Conservation (phyloP, 495 filamentous ascomycete genomes). For the Penicillium pulvis region DNA sequence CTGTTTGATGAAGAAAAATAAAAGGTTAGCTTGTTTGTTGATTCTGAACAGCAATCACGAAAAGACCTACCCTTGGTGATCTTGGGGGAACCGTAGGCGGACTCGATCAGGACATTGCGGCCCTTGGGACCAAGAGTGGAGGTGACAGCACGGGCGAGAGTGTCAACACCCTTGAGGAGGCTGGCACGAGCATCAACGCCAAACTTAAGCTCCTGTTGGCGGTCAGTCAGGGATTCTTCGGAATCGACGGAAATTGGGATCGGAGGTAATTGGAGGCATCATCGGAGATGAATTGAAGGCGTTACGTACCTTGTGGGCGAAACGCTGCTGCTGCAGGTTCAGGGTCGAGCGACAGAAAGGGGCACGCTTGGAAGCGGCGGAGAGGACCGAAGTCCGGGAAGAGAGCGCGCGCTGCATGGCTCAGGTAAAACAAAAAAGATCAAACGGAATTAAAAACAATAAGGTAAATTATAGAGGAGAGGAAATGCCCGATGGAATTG, state of each 20-base stretch:
- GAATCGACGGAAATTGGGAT: conserved; percentile 22
- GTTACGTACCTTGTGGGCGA: conserved; percentile 84
- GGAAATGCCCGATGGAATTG: conserved; percentile 28
- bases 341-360: conserved; percentile 52
- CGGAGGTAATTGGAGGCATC: conserved; percentile 8
- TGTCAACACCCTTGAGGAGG: conserved; percentile 93
- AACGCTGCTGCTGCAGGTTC: conserved; percentile 81
- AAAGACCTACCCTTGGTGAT: conserved; percentile 88
- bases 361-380: conserved; percentile 61
- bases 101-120: conserved; percentile 97
- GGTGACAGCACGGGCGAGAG: conserved; percentile 92
- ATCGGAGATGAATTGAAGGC: conserved; percentile 8
- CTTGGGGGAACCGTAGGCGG: conserved; percentile 95
- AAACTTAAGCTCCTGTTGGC: conserved; percentile 88
- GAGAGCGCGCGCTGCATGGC: conserved; percentile 75
- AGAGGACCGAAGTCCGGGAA: conserved; percentile 68
- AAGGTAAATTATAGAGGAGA: conserved; percentile 23
- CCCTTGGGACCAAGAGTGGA: conserved; percentile 98
- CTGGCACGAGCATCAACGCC: conserved; percentile 90
- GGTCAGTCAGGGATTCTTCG: conserved; percentile 28
- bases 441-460: conserved; percentile 29
- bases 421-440: conserved; percentile 31
- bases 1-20: conserved; percentile 41
- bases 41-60: background rate
- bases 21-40: conserved; percentile 10